These are phyloP conservation scores for Primulina eburnea DNA, from an alignment of 257 asterid species.

Conservation along the genomic window DNA sequence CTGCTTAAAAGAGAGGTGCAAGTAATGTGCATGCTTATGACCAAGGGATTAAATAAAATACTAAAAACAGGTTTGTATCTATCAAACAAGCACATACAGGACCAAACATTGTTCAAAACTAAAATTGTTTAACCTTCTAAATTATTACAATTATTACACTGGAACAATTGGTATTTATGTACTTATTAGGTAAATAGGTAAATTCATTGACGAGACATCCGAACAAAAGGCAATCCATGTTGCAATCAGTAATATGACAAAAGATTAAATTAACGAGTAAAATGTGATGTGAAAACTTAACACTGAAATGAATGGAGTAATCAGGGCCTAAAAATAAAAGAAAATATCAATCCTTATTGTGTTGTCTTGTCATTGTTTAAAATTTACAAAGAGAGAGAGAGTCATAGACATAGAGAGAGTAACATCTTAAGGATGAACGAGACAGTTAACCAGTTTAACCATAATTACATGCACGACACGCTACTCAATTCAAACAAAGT, in stretches of 20 bases:
- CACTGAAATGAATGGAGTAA: background rate
- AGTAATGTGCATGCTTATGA: constrained; percentile 13
- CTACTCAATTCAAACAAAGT: background rate
- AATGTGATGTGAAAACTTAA: background rate
- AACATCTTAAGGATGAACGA: background rate
- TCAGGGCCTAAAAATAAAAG: background rate
- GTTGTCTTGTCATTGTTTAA: background rate
- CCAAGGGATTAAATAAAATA: constrained; percentile 17
- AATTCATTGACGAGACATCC: constrained; percentile 8
- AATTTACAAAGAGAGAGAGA: background rate
- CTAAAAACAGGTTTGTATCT: constrained; percentile 7
- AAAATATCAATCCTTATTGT: background rate
- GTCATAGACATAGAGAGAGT: background rate
- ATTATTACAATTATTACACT: background rate
- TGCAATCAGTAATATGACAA: background rate
- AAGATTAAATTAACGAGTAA: background rate
- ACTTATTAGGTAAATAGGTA: background rate
- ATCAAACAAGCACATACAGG: background rate
- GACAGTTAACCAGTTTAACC: background rate
- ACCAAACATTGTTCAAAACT: background rate
- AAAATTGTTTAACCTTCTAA: background rate
- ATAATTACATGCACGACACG: background rate
- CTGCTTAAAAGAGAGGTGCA: constrained; percentile 36
- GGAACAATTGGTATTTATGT: background rate
- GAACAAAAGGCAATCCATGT: background rate